Base-by-base conservation (phyloP, 2,329 filamentous ascomycete genomes). In the Xylaria sp. region DNA sequence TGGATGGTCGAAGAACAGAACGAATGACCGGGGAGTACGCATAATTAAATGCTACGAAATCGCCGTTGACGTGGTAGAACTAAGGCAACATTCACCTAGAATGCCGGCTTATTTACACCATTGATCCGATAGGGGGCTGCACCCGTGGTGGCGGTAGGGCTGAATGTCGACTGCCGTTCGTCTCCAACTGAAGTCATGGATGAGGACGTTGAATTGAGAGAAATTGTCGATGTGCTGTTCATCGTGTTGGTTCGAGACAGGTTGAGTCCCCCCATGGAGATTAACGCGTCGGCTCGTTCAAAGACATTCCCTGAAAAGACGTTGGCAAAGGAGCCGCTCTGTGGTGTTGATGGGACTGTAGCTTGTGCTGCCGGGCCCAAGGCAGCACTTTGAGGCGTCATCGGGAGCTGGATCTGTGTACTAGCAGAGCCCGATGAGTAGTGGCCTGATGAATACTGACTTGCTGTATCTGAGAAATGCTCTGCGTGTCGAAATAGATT, bases 291-390 rank as follows among this genome's bases (percentile, higher is more conserved):
- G 0, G 83, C 83, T 16, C 83, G 76, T 66, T 85, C 81, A 69
- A 85, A 85, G n/a, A 85, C 80, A 64, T 83, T 78, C 9, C 83
- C 81, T 1, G 78, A 76, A 61, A 86, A 84, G 1, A 80, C 78
- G 13, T 76, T 75, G 6, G 79, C 78, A 67, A 86, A 85, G 0
- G 81, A 82, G 1, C 76, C 79, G 61, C 78, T 83, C 69, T 84
- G 79, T 8, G 85, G 85, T 0, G 85, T 90, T 2, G 83, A 90
- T 3, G 91, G 89, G 9, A 96, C 87, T 0, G 91, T 97, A 0
- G 92, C 92, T 74, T 96, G 92, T 57, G 92, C 90, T 18, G 92
- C 92, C 4, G 92, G 91, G 0, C 92, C 93, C 4, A 97, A 80
- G 1, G 92, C 92, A 13, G 92, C 92, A 67, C 90, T 94, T 63